Evolutionary conservation across 768 basidiomycete genomes (phyloP), one percentile per base, ranked within the genome.

Genomic region (Lentinus tigrinus): DNA sequence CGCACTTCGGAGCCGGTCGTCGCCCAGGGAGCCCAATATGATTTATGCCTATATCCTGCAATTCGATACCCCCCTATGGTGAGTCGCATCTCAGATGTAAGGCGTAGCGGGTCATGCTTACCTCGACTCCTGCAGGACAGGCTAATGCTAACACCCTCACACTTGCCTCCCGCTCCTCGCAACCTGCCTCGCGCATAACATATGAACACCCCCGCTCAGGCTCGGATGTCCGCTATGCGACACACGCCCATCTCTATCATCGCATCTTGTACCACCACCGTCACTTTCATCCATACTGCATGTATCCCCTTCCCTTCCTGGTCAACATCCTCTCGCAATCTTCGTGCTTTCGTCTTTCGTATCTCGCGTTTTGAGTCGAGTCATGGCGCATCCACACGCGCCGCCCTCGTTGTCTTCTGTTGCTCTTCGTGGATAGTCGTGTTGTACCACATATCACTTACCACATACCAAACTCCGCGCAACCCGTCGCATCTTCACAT

Each of bases 161-260:
- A 23, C 19, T 23, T 23, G 40, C 44, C 19, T 19, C 36, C 21
- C 24, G 39, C 26, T 26, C 44, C 44, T 37, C 47, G 43, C 34
- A 11, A n/a, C 23, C 36, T 9, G n/a, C 21, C 24, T 34, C 28
- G 14, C 40, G 19, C 27, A 39, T 54, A 54, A 49, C 47, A 40
- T 54, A 59, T 34, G 52, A 54, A 27, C 24, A 47, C 58, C 57
- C 37, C 46, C 52, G 58, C 58, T 59, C 52, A 54, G 58, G 58
- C 58, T 36, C 21, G 58, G 58, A 28, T 50, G 57, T 50, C 47
- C 11, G 39, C 47, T 24, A 47, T 39, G 57, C 40, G 57, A 58
- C 57, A 53, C 57, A 53, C 52, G 39, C 38, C 34, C 19, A 14
- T 47, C 28, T 21, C 5, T 19, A 19, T 11, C 27, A 52, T 24